These are phyloP conservation scores for Citrus trifoliata DNA, from an alignment of 345 rosid genomes.

Conservation along the genomic window DNA sequence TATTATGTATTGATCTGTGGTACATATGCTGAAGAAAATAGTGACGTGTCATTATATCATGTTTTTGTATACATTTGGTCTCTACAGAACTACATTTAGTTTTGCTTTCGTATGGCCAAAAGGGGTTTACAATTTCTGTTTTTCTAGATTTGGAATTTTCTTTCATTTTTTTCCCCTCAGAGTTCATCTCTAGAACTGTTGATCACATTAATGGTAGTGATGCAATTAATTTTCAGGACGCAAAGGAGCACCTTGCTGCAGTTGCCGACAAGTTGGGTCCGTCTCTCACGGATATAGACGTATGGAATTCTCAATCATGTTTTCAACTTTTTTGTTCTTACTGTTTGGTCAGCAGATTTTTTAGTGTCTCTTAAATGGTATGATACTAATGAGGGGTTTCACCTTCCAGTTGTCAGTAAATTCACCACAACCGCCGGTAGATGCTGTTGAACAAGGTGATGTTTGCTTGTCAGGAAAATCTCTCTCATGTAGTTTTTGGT, in stretches of 20 bases:
- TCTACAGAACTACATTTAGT: not conserved
- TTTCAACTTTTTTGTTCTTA: slow-evolving; percentile 18
- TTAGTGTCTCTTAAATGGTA: slow-evolving; percentile 1
- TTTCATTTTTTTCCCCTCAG: not conserved
- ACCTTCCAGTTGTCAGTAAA: slow-evolving; percentile 71
- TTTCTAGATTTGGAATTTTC: not conserved
- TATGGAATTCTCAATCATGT: slow-evolving; percentile 31
- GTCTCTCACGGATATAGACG: slow-evolving; percentile 87
- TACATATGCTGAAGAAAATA: not conserved
- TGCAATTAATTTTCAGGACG: slow-evolving; percentile 58
- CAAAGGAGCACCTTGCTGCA: slow-evolving; percentile 94
- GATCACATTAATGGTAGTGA: slow-evolving; percentile 12
- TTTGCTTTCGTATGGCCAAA: not conserved
- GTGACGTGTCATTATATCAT: not conserved
- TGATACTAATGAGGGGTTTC: slow-evolving; percentile 30
- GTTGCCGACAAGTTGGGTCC: slow-evolving; percentile 90
- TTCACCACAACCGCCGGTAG: slow-evolving; percentile 56
- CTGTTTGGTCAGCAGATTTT: slow-evolving; percentile 8
- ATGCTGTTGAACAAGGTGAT: slow-evolving; percentile 94
- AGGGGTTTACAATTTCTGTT: not conserved
- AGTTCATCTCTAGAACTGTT: not conserved
- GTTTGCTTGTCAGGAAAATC: slow-evolving; percentile 47
- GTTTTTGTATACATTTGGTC: not conserved
- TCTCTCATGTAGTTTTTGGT: slow-evolving; percentile 48
- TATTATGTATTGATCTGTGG: not conserved